These are phyloP conservation scores for Tephrocybe sp. DNA, from an alignment of 768 basidiomycete genomes.

Conservation along the genomic window DNA sequence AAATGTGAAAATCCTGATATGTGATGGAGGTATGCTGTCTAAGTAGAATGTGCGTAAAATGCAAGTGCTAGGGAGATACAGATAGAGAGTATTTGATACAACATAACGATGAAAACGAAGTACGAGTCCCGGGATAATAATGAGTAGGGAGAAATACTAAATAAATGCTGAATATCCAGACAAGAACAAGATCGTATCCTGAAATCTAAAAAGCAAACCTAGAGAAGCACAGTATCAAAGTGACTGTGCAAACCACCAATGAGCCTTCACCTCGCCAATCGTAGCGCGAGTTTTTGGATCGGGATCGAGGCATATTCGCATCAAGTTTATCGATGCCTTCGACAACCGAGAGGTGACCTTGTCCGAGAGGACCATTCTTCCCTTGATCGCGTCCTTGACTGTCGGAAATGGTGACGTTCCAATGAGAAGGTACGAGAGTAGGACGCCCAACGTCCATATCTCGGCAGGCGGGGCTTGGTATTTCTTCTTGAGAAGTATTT, in stretches of 20 bases:
- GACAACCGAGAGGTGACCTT: conserved; percentile 37
- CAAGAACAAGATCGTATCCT: too few species aligned
- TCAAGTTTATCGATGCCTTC: conserved; percentile 55
- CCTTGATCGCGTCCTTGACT: conserved; percentile 74
- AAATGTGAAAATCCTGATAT: too few species aligned
- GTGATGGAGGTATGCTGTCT: too few species aligned
- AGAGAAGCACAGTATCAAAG: not conserved
- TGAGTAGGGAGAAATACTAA: too few species aligned
- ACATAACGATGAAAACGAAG: too few species aligned
- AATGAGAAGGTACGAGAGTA: conserved; percentile 92
- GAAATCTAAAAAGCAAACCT: too few species aligned
- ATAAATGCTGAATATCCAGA: too few species aligned
- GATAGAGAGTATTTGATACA: too few species aligned
- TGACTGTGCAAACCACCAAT: conserved; percentile 68
- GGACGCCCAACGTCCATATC: conserved; percentile 93
- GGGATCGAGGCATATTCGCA: conserved; percentile 80
- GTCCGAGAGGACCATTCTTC: conserved; percentile 55
- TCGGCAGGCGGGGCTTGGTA: conserved; percentile 96
- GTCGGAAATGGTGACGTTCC: conserved; percentile 93
- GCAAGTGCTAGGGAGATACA: too few species aligned
- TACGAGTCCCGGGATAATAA: too few species aligned
- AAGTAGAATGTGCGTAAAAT: too few species aligned
- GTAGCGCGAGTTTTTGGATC: conserved; percentile 80
- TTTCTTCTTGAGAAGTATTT: conserved; percentile 83
- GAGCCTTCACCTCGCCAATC: conserved; percentile 77